Percentiles rank a stretch among this genome's conserved stretches.
These are phyloP conservation scores for Backusella westeae DNA, from an alignment of 192 early-diverging fungal genomes.

Conservation along the genomic window DNA sequence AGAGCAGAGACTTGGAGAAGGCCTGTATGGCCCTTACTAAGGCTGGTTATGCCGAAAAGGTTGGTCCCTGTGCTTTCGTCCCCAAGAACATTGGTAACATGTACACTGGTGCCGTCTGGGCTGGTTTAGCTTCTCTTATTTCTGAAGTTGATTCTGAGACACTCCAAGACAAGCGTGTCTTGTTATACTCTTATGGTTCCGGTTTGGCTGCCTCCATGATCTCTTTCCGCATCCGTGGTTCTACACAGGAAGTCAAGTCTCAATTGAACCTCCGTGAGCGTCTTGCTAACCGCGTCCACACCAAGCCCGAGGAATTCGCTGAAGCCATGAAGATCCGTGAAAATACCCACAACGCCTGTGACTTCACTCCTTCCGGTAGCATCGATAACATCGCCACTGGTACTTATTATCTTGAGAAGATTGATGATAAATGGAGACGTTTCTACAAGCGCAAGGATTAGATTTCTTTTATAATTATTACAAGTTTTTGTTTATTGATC, in stretches of 20 bases:
- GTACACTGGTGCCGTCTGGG: slow-evolving; percentile 52
- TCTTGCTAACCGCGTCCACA: slow-evolving; percentile 70
- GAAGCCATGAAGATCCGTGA: slow-evolving; percentile 85
- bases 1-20: slow-evolving; percentile 90
- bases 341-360: slow-evolving; percentile 77
- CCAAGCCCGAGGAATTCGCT: slow-evolving; percentile 76
- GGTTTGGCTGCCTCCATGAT: slow-evolving; percentile 95
- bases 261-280: slow-evolving; percentile 68
- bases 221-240: slow-evolving; percentile 77
- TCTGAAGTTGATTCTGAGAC: slow-evolving; percentile 67
- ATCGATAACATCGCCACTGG: slow-evolving; percentile 64
- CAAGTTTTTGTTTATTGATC: not conserved
- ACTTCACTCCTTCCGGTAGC: slow-evolving; percentile 74
- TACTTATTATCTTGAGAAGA: slow-evolving; percentile 84
- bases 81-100: slow-evolving; percentile 91
- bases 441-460: slow-evolving; percentile 68
- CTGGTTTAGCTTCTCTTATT: slow-evolving; percentile 75
- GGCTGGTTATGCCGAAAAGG: slow-evolving; percentile 68
- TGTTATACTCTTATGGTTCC: slow-evolving; percentile 94
- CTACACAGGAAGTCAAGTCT: slow-evolving; percentile 58
- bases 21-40: slow-evolving; percentile 84
- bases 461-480: not conserved
- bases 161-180: slow-evolving; percentile 81
- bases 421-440: slow-evolving; percentile 93
- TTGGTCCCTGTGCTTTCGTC: slow-evolving; percentile 72